phyloP scores from a whole-genome alignment of 345 rosid genomes.

The Hypericum androsaemum region DNA sequence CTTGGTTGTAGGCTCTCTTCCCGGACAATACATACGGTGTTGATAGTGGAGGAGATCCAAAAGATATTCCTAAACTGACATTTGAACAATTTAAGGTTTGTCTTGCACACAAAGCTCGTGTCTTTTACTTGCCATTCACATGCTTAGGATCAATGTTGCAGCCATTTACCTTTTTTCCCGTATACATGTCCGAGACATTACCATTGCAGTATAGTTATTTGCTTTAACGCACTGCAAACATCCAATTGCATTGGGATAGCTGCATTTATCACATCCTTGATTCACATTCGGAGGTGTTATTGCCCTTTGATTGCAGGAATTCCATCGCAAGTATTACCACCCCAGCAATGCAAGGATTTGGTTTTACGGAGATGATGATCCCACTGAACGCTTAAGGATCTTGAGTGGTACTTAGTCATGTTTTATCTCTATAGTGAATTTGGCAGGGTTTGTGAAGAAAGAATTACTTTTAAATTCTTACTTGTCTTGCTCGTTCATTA shows the following conservation, averaged over 20 bases:
- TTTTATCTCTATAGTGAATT: background rate
- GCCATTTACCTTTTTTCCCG: no score
- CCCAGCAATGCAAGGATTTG: constrained; percentile 95
- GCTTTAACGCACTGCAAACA: no score
- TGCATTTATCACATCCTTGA: no score
- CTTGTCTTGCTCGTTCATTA: no score
- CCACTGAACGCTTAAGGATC: constrained; percentile 62
- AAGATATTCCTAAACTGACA: constrained; percentile 73
- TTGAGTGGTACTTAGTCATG: constrained; percentile 52
- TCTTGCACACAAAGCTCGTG: background rate
- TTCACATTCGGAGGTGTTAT: no score
- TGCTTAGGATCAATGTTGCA: background rate
- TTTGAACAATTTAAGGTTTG: constrained; percentile 81
- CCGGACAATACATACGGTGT: constrained; percentile 94
- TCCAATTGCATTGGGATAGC: no score
- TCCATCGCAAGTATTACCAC: constrained; percentile 79
- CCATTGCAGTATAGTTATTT: no score
- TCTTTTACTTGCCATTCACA: background rate
- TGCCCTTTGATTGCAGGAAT: constrained; percentile 41
- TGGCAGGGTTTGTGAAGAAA: no score
- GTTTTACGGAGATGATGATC: constrained; percentile 97
- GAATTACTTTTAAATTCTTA: no score
- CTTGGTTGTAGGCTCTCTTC: constrained; percentile 58
- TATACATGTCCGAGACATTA: no score
- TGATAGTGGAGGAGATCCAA: constrained; percentile 98